A percentile compares a stretch with the other conserved stretches of the same genome.
phyloP scores from a whole-genome alignment of 2,329 filamentous ascomycete genomes.

The Lecanosticta acicola region DNA sequence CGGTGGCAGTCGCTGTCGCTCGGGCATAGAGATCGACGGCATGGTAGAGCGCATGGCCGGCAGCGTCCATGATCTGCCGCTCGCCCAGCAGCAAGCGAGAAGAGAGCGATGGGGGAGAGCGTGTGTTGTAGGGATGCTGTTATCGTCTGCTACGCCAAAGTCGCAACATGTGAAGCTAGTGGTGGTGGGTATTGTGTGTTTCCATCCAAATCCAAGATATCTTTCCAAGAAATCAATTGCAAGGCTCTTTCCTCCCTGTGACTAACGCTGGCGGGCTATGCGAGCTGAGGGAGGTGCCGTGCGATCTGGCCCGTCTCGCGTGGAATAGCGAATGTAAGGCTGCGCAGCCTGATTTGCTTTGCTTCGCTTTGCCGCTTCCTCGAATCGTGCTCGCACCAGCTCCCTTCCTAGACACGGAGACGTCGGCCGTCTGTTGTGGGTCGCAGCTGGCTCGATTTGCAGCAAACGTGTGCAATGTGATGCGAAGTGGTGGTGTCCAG shows the following conservation, averaged over 20 bases:
- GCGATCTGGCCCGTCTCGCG: not conserved
- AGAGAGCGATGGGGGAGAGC: not conserved
- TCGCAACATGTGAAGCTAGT: not conserved
- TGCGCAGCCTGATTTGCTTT: not conserved
- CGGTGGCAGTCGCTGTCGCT: conserved; percentile 30
- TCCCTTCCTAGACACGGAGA: not conserved
- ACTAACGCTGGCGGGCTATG: not conserved
- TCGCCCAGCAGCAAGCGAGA: not conserved
- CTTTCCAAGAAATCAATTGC: not conserved
- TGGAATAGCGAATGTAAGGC: not conserved
- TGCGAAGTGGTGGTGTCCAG: not conserved
- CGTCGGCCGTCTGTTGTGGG: not conserved
- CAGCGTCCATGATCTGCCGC: conserved; percentile 38
- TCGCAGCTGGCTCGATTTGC: not conserved
- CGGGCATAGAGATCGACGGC: conserved; percentile 44
- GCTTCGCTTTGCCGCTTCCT: not conserved
- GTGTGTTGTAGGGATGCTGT: not conserved
- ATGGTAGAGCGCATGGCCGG: conserved; percentile 35
- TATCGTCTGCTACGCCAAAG: not conserved
- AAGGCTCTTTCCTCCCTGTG: not conserved
- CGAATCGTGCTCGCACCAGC: no score
- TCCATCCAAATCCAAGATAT: not conserved
- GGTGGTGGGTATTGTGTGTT: not conserved
- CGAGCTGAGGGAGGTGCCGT: no score
- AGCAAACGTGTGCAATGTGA: not conserved